Percentiles rank a stretch among this genome's conserved stretches.
Evolutionary conservation across 352 stramenopile genomes (phyloP).

Genomic region (Phytophthora niederhauseri): DNA sequence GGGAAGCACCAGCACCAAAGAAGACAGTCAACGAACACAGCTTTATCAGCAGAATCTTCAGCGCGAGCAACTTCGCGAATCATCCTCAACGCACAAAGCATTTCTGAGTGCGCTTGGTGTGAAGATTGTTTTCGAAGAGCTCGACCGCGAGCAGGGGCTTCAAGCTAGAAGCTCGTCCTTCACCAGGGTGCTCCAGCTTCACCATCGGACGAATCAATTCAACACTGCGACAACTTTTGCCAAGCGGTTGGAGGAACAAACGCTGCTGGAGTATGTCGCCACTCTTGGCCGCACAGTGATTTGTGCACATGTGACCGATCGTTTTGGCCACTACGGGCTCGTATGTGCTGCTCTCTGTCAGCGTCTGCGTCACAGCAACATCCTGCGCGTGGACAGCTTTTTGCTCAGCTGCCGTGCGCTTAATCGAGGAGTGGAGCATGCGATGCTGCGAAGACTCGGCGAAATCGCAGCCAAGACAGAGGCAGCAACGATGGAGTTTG

Average conservation of each 20-base stretch:
- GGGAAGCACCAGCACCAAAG: conserved; percentile 28
- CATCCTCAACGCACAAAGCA: conserved; percentile 45
- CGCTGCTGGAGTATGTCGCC: conserved; percentile 37
- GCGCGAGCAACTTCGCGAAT: conserved; percentile 40
- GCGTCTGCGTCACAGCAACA: conserved; percentile 1
- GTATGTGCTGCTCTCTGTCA: conserved; percentile 57
- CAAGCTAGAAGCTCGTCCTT: conserved; percentile 32
- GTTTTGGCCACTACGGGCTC: conserved; percentile 78
- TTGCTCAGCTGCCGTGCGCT: conserved; percentile 74
- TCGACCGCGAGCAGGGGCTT: conserved; percentile 31
- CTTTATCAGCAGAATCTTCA: conserved; percentile 66
- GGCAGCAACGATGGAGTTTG: conserved; percentile 35
- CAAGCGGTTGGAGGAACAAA: conserved; percentile 39
- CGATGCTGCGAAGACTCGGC: conserved; percentile 59
- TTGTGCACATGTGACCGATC: conserved; percentile 69
- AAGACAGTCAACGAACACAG: conserved; percentile 57
- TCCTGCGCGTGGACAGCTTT: conserved; percentile 57
- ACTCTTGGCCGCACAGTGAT: conserved; percentile 34
- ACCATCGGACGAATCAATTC: conserved; percentile 79
- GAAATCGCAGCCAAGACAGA: conserved; percentile 31
- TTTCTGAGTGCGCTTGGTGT: conserved; percentile 76
- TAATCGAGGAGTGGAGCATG: conserved; percentile 75
- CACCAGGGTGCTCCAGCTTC: conserved; percentile 60
- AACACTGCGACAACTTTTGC: conserved; percentile 66
- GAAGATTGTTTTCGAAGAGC: conserved; percentile 66